Base-by-base conservation (phyloP, 768 basidiomycete genomes). In the Sporobolomyces roseus region DNA sequence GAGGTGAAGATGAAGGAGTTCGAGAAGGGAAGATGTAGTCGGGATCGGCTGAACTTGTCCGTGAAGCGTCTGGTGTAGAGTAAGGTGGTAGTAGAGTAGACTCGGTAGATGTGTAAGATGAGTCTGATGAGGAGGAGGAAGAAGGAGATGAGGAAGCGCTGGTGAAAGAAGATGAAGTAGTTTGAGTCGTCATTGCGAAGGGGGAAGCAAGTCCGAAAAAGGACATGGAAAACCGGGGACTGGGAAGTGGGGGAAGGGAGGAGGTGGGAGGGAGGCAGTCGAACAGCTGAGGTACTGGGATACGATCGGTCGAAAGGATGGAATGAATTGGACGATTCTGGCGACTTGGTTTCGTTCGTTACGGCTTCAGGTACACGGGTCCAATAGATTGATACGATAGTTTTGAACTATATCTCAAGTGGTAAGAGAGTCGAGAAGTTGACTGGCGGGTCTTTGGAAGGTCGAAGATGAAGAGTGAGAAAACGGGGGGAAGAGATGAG, bases 151-250 rank as follows among this genome's bases (percentile, higher is more conserved):
- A 61, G 13, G 53, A 55, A n/a, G 60, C 9, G 10, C 16, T n/a
- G 35, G 63, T 32, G n/a, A 52, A 54, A 48, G 41, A 54, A 23
- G 59, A 27, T 17, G 60, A 55, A 33, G 64, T 38, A 33, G 33
- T 54, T 43, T 61, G 33, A 32, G 63, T 27, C 53, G 66, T 50
- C 64, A 70, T 70, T 14, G 60, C 50, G 64, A 62, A 61, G 41
- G 64, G 60, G 32, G 64, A 62, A 2, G 41, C 51, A 35, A 66
- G 36, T 27, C 60, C 69, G 61, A 65, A 65, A 30, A 62, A 29
- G 54, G 53, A 46, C 64, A 70, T 66, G 12, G 27, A 38, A 36
- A 8, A 25, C 10, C 6, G 36, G 19, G 35, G 4, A 10, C 9
- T 23, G 2, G 27, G 56, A 23, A 10, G 56, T 58, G 35, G 46